Conservation (phyloP, 2,329 filamentous ascomycete species). For the Pleurostoma richardsiae region DNA sequence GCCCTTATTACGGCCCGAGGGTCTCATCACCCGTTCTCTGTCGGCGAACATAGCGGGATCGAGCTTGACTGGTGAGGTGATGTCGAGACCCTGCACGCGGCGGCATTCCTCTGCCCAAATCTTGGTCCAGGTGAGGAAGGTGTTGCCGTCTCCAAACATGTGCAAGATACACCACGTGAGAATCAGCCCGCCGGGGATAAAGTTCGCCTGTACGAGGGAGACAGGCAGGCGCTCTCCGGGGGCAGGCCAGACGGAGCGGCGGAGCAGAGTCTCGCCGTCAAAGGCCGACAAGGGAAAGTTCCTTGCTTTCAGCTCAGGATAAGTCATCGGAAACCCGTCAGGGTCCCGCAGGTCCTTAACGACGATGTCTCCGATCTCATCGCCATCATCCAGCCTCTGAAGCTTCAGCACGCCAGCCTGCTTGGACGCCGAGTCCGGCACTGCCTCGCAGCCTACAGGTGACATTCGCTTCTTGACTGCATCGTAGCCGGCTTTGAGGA, state of each 20-base stretch:
- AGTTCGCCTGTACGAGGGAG: constrained; percentile 19
- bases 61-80: constrained; percentile 15
- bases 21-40: constrained; percentile 19
- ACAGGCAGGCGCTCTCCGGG: constrained; percentile 12
- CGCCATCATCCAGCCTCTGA: constrained; percentile 13
- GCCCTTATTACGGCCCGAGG: constrained; percentile 20
- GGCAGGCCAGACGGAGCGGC: constrained; percentile 17
- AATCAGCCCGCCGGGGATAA: constrained; percentile 21
- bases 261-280: constrained; percentile 15
- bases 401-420: constrained; percentile 25
- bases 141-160: constrained; percentile 25
- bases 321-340: constrained; percentile 15
- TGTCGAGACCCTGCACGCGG: constrained; percentile 18
- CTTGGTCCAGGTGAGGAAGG: constrained; percentile 23
- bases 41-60: constrained; percentile 21
- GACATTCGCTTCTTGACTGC: constrained; percentile 20
- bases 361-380: constrained; percentile 15
- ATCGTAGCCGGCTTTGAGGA: constrained; percentile 22
- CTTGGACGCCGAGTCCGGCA: constrained; percentile 20
- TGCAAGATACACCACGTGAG: constrained; percentile 21
- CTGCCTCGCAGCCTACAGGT: constrained; percentile 22
- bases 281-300: constrained; percentile 17
- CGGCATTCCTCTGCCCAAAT: constrained; percentile 29
- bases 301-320: constrained; percentile 17
- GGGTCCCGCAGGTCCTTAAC: constrained; percentile 18